A percentile compares a stretch with the other conserved stretches of the same genome.
These are phyloP conservation scores for Fusarium abutilonis DNA, from an alignment of 2,329 filamentous ascomycete species.

Conservation along the genomic window DNA sequence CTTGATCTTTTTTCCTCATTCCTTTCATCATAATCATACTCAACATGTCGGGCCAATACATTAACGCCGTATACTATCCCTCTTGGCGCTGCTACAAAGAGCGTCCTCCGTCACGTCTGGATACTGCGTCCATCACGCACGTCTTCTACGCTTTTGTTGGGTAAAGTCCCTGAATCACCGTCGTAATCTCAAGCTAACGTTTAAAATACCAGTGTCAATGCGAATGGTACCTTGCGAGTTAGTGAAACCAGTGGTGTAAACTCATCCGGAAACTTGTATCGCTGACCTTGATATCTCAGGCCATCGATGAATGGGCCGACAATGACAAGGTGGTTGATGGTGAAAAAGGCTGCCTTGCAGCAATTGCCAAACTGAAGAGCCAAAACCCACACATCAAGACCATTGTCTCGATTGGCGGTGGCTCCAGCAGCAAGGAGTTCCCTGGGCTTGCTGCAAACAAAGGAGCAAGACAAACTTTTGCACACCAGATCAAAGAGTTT, in stretches of 20 bases:
- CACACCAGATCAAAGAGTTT: slow-evolving; percentile 61
- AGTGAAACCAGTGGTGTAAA: slow-evolving; percentile 2
- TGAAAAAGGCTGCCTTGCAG: slow-evolving; percentile 66
- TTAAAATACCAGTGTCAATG: slow-evolving; percentile 45
- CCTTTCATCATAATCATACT: background rate
- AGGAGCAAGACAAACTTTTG: slow-evolving; percentile 62
- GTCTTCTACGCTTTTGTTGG: slow-evolving; percentile 73
- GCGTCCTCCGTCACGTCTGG: slow-evolving; percentile 67
- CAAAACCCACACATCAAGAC: slow-evolving; percentile 66
- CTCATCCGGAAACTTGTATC: background rate
- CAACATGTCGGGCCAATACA: slow-evolving; percentile 35
- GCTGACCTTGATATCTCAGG: slow-evolving; percentile 36
- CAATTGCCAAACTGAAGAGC: slow-evolving; percentile 67
- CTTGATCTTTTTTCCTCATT: background rate
- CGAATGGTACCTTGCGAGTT: slow-evolving; percentile 55
- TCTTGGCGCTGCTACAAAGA: slow-evolving; percentile 71
- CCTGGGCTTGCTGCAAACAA: slow-evolving; percentile 63
- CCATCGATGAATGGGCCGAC: slow-evolving; percentile 72
- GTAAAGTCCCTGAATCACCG: slow-evolving; percentile 37
- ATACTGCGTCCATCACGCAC: slow-evolving; percentile 67
- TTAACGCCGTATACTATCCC: slow-evolving; percentile 67
- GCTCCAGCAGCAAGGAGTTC: slow-evolving; percentile 69
- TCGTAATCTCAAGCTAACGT: slow-evolving; percentile 17
- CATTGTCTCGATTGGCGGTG: slow-evolving; percentile 73
- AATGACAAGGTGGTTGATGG: slow-evolving; percentile 68